phyloP scores from a whole-genome alignment of 352 stramenopile genomes.

The Phytophthora constricta region DNA sequence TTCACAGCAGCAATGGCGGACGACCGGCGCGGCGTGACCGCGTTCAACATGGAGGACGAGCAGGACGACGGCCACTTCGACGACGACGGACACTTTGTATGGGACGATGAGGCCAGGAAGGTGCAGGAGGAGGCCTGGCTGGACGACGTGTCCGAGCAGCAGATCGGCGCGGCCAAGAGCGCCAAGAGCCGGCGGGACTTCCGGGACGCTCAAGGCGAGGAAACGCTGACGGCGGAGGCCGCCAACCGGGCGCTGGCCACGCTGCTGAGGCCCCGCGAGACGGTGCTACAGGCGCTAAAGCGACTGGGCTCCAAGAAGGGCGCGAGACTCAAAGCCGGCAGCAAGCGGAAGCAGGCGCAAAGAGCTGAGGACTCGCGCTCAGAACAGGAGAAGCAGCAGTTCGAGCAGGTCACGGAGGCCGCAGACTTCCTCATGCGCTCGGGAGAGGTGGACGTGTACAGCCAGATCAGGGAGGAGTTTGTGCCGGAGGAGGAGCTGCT shows the following conservation, averaged over 20 bases:
- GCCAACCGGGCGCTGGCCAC: slow-evolving; percentile 62
- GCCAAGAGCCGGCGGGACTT: slow-evolving; percentile 71
- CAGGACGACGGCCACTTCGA: slow-evolving; percentile 89
- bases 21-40: slow-evolving; percentile 59
- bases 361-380: slow-evolving; percentile 52
- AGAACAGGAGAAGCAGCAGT: slow-evolving; percentile 76
- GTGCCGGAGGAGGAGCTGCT: slow-evolving; percentile 65
- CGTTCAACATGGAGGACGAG: slow-evolving; percentile 88
- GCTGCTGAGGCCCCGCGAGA: slow-evolving; percentile 75
- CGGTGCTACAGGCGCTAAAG: slow-evolving; percentile 77
- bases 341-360: slow-evolving; percentile 64
- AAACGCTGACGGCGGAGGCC: slow-evolving; percentile 63
- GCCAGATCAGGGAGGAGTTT: slow-evolving; percentile 85
- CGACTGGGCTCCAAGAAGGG: slow-evolving; percentile 70
- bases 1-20: slow-evolving; percentile 22
- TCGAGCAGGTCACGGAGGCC: slow-evolving; percentile 80
- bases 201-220: slow-evolving; percentile 56
- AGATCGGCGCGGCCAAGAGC: slow-evolving; percentile 66
- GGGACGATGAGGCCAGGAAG: slow-evolving; percentile 75
- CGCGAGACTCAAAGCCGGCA: slow-evolving; percentile 31
- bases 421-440: slow-evolving; percentile 81
- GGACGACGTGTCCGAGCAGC: slow-evolving; percentile 71
- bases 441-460: slow-evolving; percentile 84
- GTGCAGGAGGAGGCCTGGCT: slow-evolving; percentile 89
- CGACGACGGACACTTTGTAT: slow-evolving; percentile 80